Base-by-base conservation (phyloP, 129 eudicot species). In the Artemisia tridentata region DNA sequence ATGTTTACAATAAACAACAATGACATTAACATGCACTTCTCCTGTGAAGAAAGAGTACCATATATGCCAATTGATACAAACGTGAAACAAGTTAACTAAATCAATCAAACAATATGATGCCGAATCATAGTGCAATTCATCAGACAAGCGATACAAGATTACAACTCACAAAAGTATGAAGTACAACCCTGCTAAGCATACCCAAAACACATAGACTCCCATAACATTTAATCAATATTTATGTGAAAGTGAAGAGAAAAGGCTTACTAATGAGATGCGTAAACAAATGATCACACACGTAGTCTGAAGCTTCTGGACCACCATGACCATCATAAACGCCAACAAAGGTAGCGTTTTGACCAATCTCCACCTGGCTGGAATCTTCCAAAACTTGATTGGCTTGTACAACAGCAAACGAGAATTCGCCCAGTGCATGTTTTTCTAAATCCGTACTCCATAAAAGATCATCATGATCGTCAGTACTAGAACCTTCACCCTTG, bases 291-390 rank as follows among this genome's bases (percentile, higher is more conserved):
- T 87, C 88, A 81, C 79, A 79, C 72, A 87, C 71, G 82, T 78
- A 90, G 13, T 86, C 76, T 45, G 95, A 67, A 27, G 96, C 95
- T 49, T 86, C 91, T 27, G 86, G 85, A 72, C 96, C 95, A 77
- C 91, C 96, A 57, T 90, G 96, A 7, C 96, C 95, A 85, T 90
- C 96, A 64, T 86, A 90, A 62, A 90, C 82, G n/a, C 96, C 96
- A 49, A 90, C 72, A 17, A 90, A 90, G 34, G 96, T 90, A 62
- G 82, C 91, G 14, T 68, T 51, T 34, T 25, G 77, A 54, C 95
- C 88, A 1, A 79, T 67, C 71, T 90, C 96, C 62, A 90, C 95
- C 67, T 90, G 96, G 72, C 91, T 83, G 11, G 83, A 80, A 83
- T 90, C 96, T 80, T 90, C 96, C 10, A 86, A 19, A 51, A 80